Evolutionary conservation across 75 land plant genomes (phyloP), one percentile per base, ranked within the genome.

Genomic region (Selaginella moellendorffii): DNA sequence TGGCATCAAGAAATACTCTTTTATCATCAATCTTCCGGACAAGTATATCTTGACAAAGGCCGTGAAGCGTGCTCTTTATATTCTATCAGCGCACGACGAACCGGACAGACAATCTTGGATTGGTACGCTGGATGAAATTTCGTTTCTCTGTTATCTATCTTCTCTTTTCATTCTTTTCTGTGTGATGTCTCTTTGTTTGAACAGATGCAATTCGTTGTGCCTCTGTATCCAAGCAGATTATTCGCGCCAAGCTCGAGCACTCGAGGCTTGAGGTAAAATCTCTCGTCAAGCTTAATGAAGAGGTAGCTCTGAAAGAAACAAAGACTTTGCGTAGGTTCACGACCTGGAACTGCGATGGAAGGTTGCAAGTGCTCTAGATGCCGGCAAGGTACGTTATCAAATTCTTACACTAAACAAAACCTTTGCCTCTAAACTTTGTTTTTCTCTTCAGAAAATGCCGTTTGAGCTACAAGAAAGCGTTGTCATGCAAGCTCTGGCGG

Each of bases 151-250:
- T 2, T 8, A 56, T 21, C 14, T 36, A 36, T 36, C 46, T 5
- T 5, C 14, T 30, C 5, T 2, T 24, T 56, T 56, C 2, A 19
- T 56, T 56, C 17, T 8, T 21, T 21, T 46, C 23, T 8, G 8
- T 9, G 2, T 1, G 2, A 26, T 64, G 19, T 30, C 20, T 64
- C 1, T 12, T 18, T 19, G n/a, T 17, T 21, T 53, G 24, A 46
- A 24, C 27, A 65, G 67, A 65, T 65, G 67, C 67, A 51, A 65
- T 65, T 30, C 31, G 25, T 21, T 51, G 29, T 30, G 67, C 67
- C 42, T 65, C 65, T 18, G n/a, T 63, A 30, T 63, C 65, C 1
- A 63, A 63, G 26, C 60, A 46, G 5, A 52, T 30, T 12, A 17
- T 65, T 2, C 53, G 36, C 23, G 65, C 65, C n/a, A 63, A 63